A percentile compares a stretch with the other conserved stretches of the same genome.
phyloP scores from a whole-genome alignment of 2,329 filamentous ascomycete genomes.

The Geosmithia flava region DNA sequence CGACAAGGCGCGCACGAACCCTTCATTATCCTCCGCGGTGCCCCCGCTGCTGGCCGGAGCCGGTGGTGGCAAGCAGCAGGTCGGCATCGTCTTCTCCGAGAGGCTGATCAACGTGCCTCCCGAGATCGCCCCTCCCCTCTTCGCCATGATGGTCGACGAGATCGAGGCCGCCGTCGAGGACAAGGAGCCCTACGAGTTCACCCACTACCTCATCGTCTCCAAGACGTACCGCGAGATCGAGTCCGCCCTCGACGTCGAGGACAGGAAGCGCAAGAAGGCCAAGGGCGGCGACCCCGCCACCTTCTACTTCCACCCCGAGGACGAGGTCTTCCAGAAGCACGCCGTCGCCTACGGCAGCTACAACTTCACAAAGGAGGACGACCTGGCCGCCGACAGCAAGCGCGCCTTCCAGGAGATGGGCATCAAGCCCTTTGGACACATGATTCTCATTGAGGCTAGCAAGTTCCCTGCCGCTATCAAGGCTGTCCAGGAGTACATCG shows the following conservation, averaged over 20 bases:
- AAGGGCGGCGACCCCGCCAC: constrained; percentile 44
- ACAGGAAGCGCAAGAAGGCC: constrained; percentile 45
- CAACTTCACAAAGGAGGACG: constrained; percentile 69
- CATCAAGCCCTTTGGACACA: constrained; percentile 68
- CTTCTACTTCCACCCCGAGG: constrained; percentile 87
- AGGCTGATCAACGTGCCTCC: constrained; percentile 94
- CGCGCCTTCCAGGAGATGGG: constrained; percentile 90
- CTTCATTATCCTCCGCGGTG: constrained; percentile 36
- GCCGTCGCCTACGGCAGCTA: constrained; percentile 59
- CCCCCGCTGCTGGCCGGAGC: constrained; percentile 34
- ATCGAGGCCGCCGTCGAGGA: constrained; percentile 79
- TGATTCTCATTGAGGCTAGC: constrained; percentile 73
- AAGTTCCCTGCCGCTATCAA: constrained; percentile 69
- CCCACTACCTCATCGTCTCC: constrained; percentile 83
- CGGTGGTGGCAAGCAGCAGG: constrained; percentile 33
- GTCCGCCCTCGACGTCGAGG: constrained; percentile 61
- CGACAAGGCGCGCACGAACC: constrained; percentile 36
- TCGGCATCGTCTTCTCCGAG: constrained; percentile 84
- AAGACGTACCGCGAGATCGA: constrained; percentile 87
- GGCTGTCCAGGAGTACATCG: constrained; percentile 64
- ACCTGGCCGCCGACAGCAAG: constrained; percentile 80
- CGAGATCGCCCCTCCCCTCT: constrained; percentile 86
- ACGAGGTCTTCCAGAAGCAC: constrained; percentile 75
- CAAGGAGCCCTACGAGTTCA: constrained; percentile 84
- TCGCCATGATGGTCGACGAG: constrained; percentile 87